Base-by-base conservation (phyloP, 2,329 filamentous ascomycete species). In the Chrysoporthe deuterocubensis region DNA sequence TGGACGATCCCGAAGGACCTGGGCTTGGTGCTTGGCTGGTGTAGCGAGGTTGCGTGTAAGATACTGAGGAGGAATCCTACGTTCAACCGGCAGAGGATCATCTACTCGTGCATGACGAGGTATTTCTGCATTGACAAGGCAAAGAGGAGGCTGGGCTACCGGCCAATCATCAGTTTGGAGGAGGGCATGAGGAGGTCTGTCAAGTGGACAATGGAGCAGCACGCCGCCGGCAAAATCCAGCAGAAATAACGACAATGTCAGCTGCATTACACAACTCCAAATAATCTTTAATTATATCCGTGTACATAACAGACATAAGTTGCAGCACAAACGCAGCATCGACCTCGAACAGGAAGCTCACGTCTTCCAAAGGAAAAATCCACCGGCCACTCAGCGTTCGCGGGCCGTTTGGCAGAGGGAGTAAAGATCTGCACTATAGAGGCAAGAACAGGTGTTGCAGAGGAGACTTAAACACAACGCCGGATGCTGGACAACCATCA, bases 121-220 rank as follows among this genome's bases (percentile, higher is more conserved):
- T 94, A 93, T 80, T 93, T 92, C 79, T 89, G 89, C 79, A 93
- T 93, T 76, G 81, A 82, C 68, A 94, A 94, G 85, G 92, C 92
- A 67, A 91, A 88, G 83, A 82, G 77, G 73, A 82, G 91, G 72
- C 80, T 94, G 66, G 89, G 89, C 3, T 94, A 94, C 78, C 77
- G 80, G 76, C 91, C 92, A 3, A 78, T 92, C 65, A 88, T 92
- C 64, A 81, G 82, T 54, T 79, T 94, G 67, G 84, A 89, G 70
- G 90, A 93, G 72, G 92, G 90, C 13, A 80, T 89, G 62, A 79
- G 79, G 71, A 81, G 82, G 66, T 81, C 85, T 11, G 85, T 89
- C 21, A 75, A 77, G 65, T 88, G 85, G 85, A 85, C 85, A 62
- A 70, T 87, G 65, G 84, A 85, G 69, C 81, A 87, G 74, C 82